Conservation (phyloP, 2,329 filamentous ascomycete species). For the Hypoxylon sp. region DNA sequence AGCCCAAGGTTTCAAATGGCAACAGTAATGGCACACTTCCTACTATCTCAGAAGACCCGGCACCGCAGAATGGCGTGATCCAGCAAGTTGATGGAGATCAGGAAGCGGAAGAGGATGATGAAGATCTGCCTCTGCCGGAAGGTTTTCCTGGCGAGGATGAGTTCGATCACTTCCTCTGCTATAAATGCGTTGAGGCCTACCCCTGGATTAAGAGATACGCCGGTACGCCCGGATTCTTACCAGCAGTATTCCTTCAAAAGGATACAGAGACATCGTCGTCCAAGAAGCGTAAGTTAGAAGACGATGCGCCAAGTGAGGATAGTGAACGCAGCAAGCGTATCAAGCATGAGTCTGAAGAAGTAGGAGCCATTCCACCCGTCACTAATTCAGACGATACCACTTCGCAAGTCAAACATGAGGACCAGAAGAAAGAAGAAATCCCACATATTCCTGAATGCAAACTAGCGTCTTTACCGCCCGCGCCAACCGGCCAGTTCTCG, state of each 20-base stretch:
- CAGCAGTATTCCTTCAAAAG: slow-evolving; percentile 72
- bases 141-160: slow-evolving; percentile 91
- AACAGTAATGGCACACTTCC: slow-evolving; percentile 56
- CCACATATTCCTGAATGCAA: slow-evolving; percentile 66
- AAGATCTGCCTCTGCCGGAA: slow-evolving; percentile 79
- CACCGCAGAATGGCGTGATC: slow-evolving; percentile 44
- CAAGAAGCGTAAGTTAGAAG: slow-evolving; percentile 78
- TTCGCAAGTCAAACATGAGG: slow-evolving; percentile 45
- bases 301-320: slow-evolving; percentile 60
- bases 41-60: slow-evolving; percentile 66
- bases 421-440: slow-evolving; percentile 37
- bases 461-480: slow-evolving; percentile 68
- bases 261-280: slow-evolving; percentile 48
- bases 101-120: slow-evolving; percentile 69
- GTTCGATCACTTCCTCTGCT: slow-evolving; percentile 93
- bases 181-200: slow-evolving; percentile 89
- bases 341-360: slow-evolving; percentile 60
- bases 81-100: slow-evolving; percentile 48
- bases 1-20: slow-evolving; percentile 52
- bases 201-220: slow-evolving; percentile 95
- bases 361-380: slow-evolving; percentile 28
- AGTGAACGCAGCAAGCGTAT: slow-evolving; percentile 65
- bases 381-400: slow-evolving; percentile 26
- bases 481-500: slow-evolving; percentile 75
- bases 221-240: slow-evolving; percentile 82